Evolutionary conservation across 257 asterid species (phyloP).

Genomic region (Petunia secreta): DNA sequence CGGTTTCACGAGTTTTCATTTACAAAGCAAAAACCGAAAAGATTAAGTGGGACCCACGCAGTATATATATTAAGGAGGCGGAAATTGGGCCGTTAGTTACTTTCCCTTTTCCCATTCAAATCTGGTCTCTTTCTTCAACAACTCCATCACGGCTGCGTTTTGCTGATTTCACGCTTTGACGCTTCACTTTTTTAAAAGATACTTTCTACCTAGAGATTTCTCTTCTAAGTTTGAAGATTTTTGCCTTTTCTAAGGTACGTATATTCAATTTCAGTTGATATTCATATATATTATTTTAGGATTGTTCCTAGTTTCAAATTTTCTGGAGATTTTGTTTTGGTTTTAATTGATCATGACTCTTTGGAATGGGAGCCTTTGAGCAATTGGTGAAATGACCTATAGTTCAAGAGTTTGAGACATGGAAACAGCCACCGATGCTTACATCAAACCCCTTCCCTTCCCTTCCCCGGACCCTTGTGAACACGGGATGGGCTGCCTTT

Average conservation of each 20-base stretch:
- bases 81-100: conserved; percentile 5
- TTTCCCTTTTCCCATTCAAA: not conserved
- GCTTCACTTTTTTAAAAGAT: not conserved
- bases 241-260: conserved; percentile 26
- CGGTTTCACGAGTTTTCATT: too few species aligned
- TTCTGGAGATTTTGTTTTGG: not conserved
- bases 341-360: not conserved
- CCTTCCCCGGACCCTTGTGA: too few species aligned
- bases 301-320: not conserved
- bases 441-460: too few species aligned
- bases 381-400: too few species aligned
- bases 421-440: too few species aligned
- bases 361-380: too few species aligned
- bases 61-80: not conserved
- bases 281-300: not conserved
- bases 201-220: not conserved
- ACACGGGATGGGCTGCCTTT: too few species aligned
- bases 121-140: not conserved
- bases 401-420: too few species aligned
- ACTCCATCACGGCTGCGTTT: conserved; percentile 15
- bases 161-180: not conserved
- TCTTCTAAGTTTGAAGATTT: not conserved
- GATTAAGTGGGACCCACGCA: too few species aligned
- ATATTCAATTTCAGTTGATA: not conserved
- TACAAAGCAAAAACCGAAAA: too few species aligned